Base-by-base conservation (phyloP, 371 early-diverging fungal genomes). In the Phascolomyces articulosus region DNA sequence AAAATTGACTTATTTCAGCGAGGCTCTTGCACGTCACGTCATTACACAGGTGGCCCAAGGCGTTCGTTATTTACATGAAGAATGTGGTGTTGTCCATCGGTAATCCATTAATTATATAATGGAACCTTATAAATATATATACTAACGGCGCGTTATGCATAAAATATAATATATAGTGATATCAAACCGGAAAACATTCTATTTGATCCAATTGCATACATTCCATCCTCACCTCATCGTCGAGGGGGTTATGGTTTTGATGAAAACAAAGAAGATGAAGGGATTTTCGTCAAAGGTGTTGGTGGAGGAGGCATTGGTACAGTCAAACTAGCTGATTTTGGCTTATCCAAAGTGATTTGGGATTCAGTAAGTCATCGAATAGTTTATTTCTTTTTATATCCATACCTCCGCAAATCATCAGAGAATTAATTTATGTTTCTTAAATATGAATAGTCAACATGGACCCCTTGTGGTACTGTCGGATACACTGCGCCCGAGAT, bases 151-250 rank as follows among this genome's bases (percentile, higher is more conserved):
- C n/a, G n/a, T n/a, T n/a, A n/a, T n/a, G n/a, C n/a, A n/a, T n/a
- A n/a, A n/a, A n/a, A n/a, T n/a, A 29, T 24, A n/a, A 34, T 20
- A 44, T 34, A 62, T 55, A 79, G 88, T 53, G 98, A 99, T 72
- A 92, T 99, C 69, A 99, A 99, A 79, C 94, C 95, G 34, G 99
- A 99, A 74, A 99, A 99, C 76, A 90, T 95, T 64, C 77, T 97
- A 26, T 93, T 90, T 75, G 89, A 89, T 60, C 83, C 91, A 28
- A 90, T 91, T 24, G 88, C 90, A 0, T 82, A 87, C 41, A 80
- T 83, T n/a, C 85, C 85, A 7, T 72, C 73, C n/a, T 53, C 60
- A 8, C 59, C 65, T 13, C 65, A 31, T n/a, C 41, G 48, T 4
- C 57, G 64, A 23, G 38, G 75, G 75, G 11, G 74, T 69, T 13